Percentiles rank a stretch among this genome's conserved stretches.
Evolutionary conservation across 176 grass and related monocot species (phyloP).

Genomic region (Melocanna baccifera): DNA sequence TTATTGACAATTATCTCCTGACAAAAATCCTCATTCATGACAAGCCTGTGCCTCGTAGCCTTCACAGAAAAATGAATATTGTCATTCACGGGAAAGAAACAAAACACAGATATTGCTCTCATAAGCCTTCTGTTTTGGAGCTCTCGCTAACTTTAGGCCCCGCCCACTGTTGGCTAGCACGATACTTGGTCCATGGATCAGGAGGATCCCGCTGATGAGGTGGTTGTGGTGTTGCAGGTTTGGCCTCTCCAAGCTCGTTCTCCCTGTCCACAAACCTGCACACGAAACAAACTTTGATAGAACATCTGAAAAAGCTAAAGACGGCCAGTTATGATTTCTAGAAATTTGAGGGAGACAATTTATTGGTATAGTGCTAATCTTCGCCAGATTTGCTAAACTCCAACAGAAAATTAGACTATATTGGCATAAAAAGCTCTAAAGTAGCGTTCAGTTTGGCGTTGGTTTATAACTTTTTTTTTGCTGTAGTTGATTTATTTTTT

Average conservation of each 20-base stretch:
- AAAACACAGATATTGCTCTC: conserved; percentile 2
- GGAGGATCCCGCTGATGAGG: conserved; percentile 53
- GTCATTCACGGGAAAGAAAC: neutral
- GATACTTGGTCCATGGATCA: conserved; percentile 85
- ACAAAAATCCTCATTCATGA: conserved; percentile 16
- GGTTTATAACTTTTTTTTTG: too few species aligned
- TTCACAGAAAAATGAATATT: neutral
- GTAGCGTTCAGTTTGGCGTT: too few species aligned
- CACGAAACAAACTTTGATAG: neutral
- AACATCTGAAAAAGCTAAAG: neutral
- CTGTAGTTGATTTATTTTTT: too few species aligned
- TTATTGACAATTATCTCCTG: conserved; percentile 37
- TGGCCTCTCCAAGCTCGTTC: conserved; percentile 84
- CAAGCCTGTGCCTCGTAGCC: neutral
- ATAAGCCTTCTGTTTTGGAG: conserved; percentile 52
- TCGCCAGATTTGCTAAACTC: neutral
- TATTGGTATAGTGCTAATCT: neutral
- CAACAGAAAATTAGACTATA: neutral
- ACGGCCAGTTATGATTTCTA: neutral
- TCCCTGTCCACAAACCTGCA: conserved; percentile 89
- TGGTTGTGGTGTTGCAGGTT: conserved; percentile 58
- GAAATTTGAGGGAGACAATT: neutral
- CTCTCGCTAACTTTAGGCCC: conserved; percentile 56
- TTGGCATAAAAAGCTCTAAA: neutral
- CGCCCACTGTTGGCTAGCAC: conserved; percentile 62